phyloP scores from a whole-genome alignment of 2,329 filamentous ascomycete species.

The Clonostachys solani region DNA sequence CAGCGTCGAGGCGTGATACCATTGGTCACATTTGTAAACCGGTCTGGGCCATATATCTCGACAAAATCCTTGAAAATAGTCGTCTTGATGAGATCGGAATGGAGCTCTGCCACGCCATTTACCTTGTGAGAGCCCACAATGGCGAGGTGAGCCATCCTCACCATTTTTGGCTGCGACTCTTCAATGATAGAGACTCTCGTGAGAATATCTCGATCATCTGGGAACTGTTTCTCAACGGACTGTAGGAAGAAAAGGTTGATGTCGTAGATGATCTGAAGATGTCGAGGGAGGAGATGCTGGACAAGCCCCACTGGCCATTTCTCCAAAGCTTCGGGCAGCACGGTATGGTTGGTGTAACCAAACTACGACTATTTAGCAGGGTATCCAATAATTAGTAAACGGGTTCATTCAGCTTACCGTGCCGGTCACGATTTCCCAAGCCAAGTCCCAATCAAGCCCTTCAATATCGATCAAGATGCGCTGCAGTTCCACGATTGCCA shows the following conservation, averaged over 20 bases:
- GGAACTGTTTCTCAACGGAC: conserved; percentile 83
- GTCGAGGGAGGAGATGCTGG: conserved; percentile 88
- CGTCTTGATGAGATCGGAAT: conserved; percentile 96
- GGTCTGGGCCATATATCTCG: conserved; percentile 88
- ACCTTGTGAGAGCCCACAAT: conserved; percentile 98
- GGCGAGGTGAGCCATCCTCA: conserved; percentile 93
- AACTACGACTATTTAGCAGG: conserved; percentile 43
- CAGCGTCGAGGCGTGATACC: conserved; percentile 94
- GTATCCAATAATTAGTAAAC: too few relatives aligned
- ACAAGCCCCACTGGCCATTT: conserved; percentile 96
- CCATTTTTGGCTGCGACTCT: conserved; percentile 94
- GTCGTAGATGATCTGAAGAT: conserved; percentile 96
- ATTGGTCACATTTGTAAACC: conserved; percentile 98
- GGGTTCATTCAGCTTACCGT: conserved; percentile 44
- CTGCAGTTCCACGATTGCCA: conserved; percentile 93
- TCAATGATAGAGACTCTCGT: conserved; percentile 93
- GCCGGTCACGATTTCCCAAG: conserved; percentile 75
- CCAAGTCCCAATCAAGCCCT: conserved; percentile 87
- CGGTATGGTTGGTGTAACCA: conserved; percentile 98
- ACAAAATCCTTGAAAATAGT: conserved; percentile 99
- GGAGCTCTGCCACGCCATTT: conserved; percentile 95
- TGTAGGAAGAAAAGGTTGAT: conserved; percentile 96
- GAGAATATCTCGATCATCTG: conserved; percentile 83
- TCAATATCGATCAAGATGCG: conserved; percentile 88
- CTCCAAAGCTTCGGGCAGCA: conserved; percentile 92